Conservation (phyloP, 2,329 filamentous ascomycete genomes). For the Cercospora zeae-maydis region DNA sequence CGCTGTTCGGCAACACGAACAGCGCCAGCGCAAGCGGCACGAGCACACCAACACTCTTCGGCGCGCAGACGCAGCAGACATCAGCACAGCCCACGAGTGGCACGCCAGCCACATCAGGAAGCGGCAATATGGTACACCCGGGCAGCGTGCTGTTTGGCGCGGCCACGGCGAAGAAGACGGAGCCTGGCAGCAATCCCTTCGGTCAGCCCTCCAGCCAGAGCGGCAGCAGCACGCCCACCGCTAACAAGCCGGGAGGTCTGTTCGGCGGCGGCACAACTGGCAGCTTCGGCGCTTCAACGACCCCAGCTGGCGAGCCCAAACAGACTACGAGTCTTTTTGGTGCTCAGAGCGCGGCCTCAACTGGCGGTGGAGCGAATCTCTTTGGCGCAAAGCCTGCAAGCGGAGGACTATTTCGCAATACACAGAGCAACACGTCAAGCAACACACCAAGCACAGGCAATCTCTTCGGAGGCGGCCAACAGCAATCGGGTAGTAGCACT, state of each 20-base stretch:
- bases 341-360: slow-evolving; percentile 4
- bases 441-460: slow-evolving; percentile 10
- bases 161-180: slow-evolving; percentile 12
- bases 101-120: slow-evolving; percentile 4
- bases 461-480: slow-evolving; percentile 17
- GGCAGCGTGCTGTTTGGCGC: slow-evolving; percentile 14
- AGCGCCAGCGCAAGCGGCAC: slow-evolving; percentile 8
- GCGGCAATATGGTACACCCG: slow-evolving; percentile 3
- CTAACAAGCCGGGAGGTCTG: slow-evolving; percentile 16
- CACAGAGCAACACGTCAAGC: slow-evolving; percentile 12
- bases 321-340: slow-evolving; percentile 18
- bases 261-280: slow-evolving; percentile 17
- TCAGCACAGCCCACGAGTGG: slow-evolving; percentile 12
- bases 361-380: neutral
- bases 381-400: slow-evolving; percentile 13
- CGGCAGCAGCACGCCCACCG: slow-evolving; percentile 23
- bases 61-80: slow-evolving; percentile 9
- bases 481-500: slow-evolving; percentile 11
- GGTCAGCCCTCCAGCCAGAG: slow-evolving; percentile 7
- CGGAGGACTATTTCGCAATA: slow-evolving; percentile 12
- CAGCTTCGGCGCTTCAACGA: slow-evolving; percentile 22
- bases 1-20: slow-evolving; percentile 6
- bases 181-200: slow-evolving; percentile 11
- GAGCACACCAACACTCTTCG: slow-evolving; percentile 14
- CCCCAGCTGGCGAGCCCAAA: slow-evolving; percentile 26